Evolutionary conservation across 1,284 basidiomycete genomes (phyloP), one percentile per base, ranked within the genome.

Genomic region (Leccinum pachyderme): DNA sequence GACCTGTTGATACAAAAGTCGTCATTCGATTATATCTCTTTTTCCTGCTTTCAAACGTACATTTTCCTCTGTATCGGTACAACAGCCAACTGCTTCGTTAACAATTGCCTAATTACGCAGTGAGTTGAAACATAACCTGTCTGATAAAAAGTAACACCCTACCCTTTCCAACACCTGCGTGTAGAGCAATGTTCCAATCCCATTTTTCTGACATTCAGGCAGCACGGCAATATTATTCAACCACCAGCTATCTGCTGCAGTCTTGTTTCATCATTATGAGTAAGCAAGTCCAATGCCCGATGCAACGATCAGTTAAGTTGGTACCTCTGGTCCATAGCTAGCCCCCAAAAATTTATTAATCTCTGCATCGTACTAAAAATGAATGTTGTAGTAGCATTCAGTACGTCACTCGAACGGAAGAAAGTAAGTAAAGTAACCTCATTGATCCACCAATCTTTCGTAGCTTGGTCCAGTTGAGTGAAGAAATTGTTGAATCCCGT

Each of bases 61-160:
- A 7, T 54, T 54, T 52, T 52, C 32, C 33, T 44, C 53, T 13
- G 50, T 27, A 41, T 54, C 50, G 22, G 53, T 53, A 7, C 35
- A 52, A n/a, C 35, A 46, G 7, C 51, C 53, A 27, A 54, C 22
- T 18, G 41, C 50, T 24, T 28, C 27, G 27, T 28, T 28, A 28
- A 28, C 27, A 28, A 2, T 28, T 28, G 27, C 27, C 11, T 28
- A 28, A 28, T 28, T 28, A 28, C 27, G 7, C 27, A 7, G 27
- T 28, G 27, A 28, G 27, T 28, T 28, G 4, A 28, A 28, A 7
- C 7, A 28, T 7, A 28, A 28, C 27, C 4, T 28, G 27, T 28
- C 27, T 28, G 27, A 7, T 28, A 28, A 28, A 28, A 5, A 7
- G 27, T 18, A 28, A 28, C 27, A 28, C 7, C 27, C 27, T 28